Evolutionary conservation across 352 stramenopile genomes (phyloP), one percentile per base, ranked within the genome.

Genomic region (Pythium chondricola): DNA sequence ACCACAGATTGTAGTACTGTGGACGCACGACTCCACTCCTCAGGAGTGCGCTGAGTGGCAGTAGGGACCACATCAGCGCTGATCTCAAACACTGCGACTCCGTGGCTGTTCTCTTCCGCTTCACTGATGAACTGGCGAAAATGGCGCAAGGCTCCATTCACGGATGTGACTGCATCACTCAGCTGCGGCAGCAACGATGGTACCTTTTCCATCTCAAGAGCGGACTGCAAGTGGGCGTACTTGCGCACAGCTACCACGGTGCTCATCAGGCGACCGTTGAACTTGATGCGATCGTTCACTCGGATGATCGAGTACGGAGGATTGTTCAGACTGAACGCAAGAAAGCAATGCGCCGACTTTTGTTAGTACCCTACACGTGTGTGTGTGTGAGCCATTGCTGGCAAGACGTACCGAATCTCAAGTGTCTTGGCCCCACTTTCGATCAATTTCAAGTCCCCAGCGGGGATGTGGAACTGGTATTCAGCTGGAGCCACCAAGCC

Each of bases 261-360:
- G 10, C 62, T 68, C 25, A 62, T 32, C 0, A 64, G 69, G 38
- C 67, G 67, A 26, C 63, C 52, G 44, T 86, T 86, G 37, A 88
- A 71, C 10, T 70, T 74, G 46, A 88, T 77, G 31, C 69, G 68
- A 47, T 88, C 77, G 55, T 80, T 75, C 13, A 60, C 59, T 35
- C 66, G 77, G 45, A 88, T 88, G 59, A 85, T 77, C 4, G 71
- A 83, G 40, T 88, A 88, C 26, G 77, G 77, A 11, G 67, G 58
- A 21, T 65, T 69, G 35, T 88, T 86, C 16, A 88, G 58, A 25
- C 72, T 83, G 30, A 6, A 26, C 24, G 7, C 16, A 45, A 49
- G 7, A 14, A 42, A 21, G 26, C 8, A 36, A 51, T 8, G 22
- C 7, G 13, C 29, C n/a, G n/a, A n/a, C n/a, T n/a, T n/a, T n/a